Base-by-base conservation (phyloP, 2,329 filamentous ascomycete species). In the Mycosphaerella sp. region DNA sequence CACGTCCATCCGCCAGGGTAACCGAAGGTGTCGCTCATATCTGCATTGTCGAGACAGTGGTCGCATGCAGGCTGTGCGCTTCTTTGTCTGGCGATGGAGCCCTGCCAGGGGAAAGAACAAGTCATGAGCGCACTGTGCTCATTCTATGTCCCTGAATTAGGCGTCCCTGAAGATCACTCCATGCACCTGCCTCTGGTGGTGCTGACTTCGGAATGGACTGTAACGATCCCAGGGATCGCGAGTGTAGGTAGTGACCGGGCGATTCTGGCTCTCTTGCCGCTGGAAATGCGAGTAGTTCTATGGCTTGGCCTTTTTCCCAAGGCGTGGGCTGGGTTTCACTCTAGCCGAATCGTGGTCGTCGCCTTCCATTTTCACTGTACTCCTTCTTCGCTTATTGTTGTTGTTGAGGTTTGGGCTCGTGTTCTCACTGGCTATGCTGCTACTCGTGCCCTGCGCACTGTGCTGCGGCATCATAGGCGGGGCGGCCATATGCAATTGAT, bases 351-450 rank as follows among this genome's bases (percentile, higher is more conserved):
- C 48, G 7, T 68, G 72, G 43, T 80, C 80, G 45, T 83, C 80
- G 39, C 70, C 74, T 62, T 83, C 81, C 50, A 77, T 70, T 67
- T 84, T 84, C 53, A 82, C 79, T 11, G 77, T 77, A 67, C 81
- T 84, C 26, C 76, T 69, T 56, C 82, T 73, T 56, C 82, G 76
- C 69, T 85, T 85, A 61, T 72, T 77, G 45, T 84, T 85, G 62
- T 82, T 76, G 61, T 80, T 83, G 49, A 67, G 60, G 31, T 66
- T 59, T 2, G 82, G 82, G 60, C 81, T 84, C 4, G 82, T 83
- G 60, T 81, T 84, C 32, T 80, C 79, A 62, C 80, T 83, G 7
- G 77, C 76, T 59, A 72, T 72, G 14, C 69, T 78, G 67, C 76
- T 80, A 59, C 76, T 79, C n/a, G 77, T 76, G 45, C 76, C 77